A percentile compares a stretch with the other conserved stretches of the same genome.
Evolutionary conservation across 176 grass and related monocot species (phyloP).

Genomic region (Ensete ventricosum): DNA sequence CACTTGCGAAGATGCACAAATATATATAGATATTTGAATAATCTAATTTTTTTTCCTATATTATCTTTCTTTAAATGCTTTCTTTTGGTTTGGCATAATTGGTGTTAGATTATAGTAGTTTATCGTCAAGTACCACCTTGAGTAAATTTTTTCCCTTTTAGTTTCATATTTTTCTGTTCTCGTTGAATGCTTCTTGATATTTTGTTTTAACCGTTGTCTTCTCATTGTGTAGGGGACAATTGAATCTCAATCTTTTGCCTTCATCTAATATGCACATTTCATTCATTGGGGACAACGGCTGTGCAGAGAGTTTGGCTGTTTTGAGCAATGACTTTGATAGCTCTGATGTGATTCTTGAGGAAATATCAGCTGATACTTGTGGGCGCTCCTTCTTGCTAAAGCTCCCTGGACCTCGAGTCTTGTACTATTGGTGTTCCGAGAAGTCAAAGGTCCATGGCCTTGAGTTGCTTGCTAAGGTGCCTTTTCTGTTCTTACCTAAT

Average conservation of each 20-base stretch:
- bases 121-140: too few relatives aligned
- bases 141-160: background rate
- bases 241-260: conserved; percentile 61
- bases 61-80: too few relatives aligned
- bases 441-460: conserved; percentile 66
- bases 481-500: background rate
- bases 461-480: conserved; percentile 69
- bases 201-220: background rate
- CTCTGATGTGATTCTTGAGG: conserved; percentile 46
- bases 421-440: conserved; percentile 94
- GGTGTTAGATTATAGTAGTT: too few relatives aligned
- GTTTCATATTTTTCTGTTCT: background rate
- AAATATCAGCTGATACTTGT: conserved; percentile 71
- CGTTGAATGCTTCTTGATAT: background rate
- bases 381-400: conserved; percentile 67
- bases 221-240: conserved; percentile 52
- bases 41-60: background rate
- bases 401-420: conserved; percentile 42
- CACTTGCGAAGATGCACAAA: background rate
- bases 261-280: conserved; percentile 60
- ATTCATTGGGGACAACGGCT: conserved; percentile 62
- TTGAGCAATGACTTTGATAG: conserved; percentile 31
- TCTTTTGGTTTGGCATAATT: too few relatives aligned
- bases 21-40: background rate
- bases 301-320: conserved; percentile 50